phyloP scores from a whole-genome alignment of 441 rosid genomes.

The Codiaeum variegatum region DNA sequence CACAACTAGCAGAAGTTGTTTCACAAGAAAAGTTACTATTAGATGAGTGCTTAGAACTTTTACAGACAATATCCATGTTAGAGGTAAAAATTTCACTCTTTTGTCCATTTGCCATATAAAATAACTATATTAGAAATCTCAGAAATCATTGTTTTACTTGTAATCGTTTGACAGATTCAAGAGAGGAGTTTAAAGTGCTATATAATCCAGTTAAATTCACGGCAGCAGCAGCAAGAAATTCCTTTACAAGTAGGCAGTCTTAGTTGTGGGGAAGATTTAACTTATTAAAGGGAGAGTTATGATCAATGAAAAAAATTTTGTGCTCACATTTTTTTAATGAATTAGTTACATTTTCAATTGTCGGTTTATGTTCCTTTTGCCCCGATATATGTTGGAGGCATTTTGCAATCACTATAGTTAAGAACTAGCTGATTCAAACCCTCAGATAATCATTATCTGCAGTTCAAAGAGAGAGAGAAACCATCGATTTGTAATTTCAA shows the following conservation, averaged over 20 bases:
- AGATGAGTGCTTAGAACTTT: slow-evolving; percentile 52
- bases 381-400: not conserved
- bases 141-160: not conserved
- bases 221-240: slow-evolving; percentile 18
- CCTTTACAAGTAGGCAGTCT: not conserved
- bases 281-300: not conserved
- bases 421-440: not conserved
- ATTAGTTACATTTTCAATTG: no score
- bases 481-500: no score
- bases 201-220: slow-evolving; percentile 31
- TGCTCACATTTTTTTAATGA: no score
- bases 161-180: slow-evolving; percentile 38
- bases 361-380: no score
- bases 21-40: slow-evolving; percentile 59
- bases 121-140: not conserved
- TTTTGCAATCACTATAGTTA: not conserved
- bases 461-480: no score
- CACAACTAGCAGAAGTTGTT: slow-evolving; percentile 52
- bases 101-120: not conserved
- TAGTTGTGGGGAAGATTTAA: not conserved
- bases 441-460: no score
- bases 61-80: slow-evolving; percentile 38
- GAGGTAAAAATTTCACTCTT: slow-evolving; percentile 38
- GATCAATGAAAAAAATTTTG: no score
- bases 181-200: slow-evolving; percentile 52